Conservation (phyloP, 139 green algal genomes). For the Picochlorum sp. region DNA sequence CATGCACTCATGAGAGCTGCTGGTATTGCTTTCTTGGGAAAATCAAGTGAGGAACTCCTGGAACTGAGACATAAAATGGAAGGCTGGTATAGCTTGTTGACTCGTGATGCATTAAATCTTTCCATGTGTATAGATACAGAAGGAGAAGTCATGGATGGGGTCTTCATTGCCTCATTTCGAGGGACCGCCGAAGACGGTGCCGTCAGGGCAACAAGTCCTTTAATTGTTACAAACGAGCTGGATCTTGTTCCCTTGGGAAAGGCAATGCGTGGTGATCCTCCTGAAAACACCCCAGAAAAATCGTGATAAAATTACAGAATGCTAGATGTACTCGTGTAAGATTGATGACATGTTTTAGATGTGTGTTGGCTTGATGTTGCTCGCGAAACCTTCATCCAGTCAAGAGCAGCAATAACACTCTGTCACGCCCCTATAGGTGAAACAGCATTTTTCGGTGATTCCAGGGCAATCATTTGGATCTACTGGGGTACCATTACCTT, state of each 20-base stretch:
- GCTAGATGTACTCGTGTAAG: no score
- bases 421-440: no score
- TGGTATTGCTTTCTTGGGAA: constrained; percentile 39
- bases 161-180: constrained; percentile 24
- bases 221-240: constrained; percentile 37
- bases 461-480: no score
- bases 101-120: constrained; percentile 44
- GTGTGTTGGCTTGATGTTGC: no score
- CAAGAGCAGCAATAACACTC: no score
- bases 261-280: constrained; percentile 24
- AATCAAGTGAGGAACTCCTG: background rate
- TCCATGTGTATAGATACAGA: constrained; percentile 38
- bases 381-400: no score
- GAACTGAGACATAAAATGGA: constrained; percentile 4
- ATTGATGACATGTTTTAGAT: no score
- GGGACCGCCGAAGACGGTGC: constrained; percentile 27
- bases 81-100: constrained; percentile 36
- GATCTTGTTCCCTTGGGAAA: constrained; percentile 32
- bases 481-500: no score
- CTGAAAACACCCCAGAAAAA: background rate
- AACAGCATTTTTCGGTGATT: no score
- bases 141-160: constrained; percentile 14
- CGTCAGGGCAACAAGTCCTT: constrained; percentile 24
- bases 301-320: no score
- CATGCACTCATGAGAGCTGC: constrained; percentile 43